These are phyloP conservation scores for Sicyos edulis DNA, from an alignment of 306 rosid genomes.

Conservation along the genomic window DNA sequence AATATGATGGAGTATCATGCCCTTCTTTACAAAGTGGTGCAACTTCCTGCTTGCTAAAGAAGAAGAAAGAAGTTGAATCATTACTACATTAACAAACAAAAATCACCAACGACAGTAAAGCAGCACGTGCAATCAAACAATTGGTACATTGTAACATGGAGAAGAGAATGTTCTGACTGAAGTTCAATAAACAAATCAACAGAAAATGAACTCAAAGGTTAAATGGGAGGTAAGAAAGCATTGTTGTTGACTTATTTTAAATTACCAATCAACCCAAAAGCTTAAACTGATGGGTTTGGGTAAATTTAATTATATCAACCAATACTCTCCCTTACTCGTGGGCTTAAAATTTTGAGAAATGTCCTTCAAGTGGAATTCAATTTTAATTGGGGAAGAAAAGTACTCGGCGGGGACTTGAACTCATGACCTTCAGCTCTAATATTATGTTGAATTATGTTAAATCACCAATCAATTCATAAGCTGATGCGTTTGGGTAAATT, in stretches of 20 bases:
- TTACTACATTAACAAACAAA: slow-evolving; percentile 8
- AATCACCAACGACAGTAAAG: neutral
- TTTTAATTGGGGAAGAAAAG: too few relatives aligned
- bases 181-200: slow-evolving; percentile 19
- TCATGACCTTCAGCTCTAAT: too few relatives aligned
- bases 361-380: too few relatives aligned
- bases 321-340: too few relatives aligned
- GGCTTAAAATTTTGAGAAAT: too few relatives aligned
- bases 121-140: slow-evolving; percentile 21
- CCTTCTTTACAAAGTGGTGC: slow-evolving; percentile 65
- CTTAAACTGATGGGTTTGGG: too few relatives aligned
- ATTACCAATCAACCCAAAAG: too few relatives aligned
- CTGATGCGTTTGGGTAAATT: too few relatives aligned
- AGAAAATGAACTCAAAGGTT: slow-evolving; percentile 8
- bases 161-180: slow-evolving; percentile 18
- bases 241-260: neutral
- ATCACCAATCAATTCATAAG: too few relatives aligned
- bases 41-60: slow-evolving; percentile 49
- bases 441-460: too few relatives aligned
- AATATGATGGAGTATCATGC: slow-evolving; percentile 47
- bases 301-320: too few relatives aligned
- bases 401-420: too few relatives aligned
- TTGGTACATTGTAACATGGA: slow-evolving; percentile 27
- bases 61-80: slow-evolving; percentile 7
- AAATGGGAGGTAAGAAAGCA: neutral